phyloP scores from a whole-genome alignment of 495 filamentous ascomycete species.

The Neurospora pannonica region DNA sequence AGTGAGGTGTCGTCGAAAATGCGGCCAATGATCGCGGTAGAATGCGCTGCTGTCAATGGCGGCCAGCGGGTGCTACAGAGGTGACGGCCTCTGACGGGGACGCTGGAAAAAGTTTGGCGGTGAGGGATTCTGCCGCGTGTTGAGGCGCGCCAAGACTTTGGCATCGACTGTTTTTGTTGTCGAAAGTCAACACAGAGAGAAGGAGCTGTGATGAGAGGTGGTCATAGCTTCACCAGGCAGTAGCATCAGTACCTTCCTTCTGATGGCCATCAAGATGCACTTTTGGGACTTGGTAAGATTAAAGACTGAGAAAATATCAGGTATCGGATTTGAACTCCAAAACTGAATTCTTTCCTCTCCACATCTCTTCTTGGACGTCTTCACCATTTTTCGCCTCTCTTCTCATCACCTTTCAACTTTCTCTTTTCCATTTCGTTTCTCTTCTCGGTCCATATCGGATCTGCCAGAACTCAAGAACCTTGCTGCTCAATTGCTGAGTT shows the following conservation, averaged over 20 bases:
- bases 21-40: background rate
- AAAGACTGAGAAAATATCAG: background rate
- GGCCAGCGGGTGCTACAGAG: background rate
- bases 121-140: constrained; percentile 19
- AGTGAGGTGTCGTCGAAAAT: background rate
- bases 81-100: background rate
- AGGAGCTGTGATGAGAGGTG: background rate
- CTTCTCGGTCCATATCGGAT: background rate
- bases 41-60: constrained; percentile 14
- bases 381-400: background rate
- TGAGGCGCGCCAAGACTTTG: background rate
- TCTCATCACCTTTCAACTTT: background rate
- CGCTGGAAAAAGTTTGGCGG: constrained; percentile 21
- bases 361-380: background rate
- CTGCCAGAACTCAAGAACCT: background rate
- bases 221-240: constrained; percentile 6
- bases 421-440: background rate
- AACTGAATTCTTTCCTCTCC: background rate
- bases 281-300: background rate
- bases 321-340: background rate
- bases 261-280: background rate
- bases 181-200: background rate
- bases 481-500: background rate
- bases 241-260: background rate
- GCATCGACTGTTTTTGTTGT: background rate